Percentiles rank a stretch among this genome's conserved stretches.
phyloP scores from a whole-genome alignment of 441 rosid species.

The Jatropha multifida region DNA sequence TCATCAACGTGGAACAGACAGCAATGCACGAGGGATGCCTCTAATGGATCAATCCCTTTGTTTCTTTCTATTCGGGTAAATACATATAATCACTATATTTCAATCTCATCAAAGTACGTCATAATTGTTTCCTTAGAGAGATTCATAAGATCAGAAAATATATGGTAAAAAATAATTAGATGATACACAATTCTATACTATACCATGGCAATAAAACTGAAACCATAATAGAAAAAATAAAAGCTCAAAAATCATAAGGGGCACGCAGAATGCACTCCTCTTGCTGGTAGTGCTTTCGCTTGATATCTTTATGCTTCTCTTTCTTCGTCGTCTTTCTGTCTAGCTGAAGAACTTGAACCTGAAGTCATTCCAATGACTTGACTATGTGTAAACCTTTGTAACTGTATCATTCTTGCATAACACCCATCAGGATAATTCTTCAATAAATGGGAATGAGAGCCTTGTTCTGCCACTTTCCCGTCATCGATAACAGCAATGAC shows the following conservation, averaged over 20 bases:
- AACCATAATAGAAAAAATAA: slow-evolving; percentile 34
- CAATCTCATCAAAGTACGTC: slow-evolving; percentile 27
- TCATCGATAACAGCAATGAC: slow-evolving; percentile 89
- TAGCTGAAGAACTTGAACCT: slow-evolving; percentile 69
- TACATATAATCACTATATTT: slow-evolving; percentile 9
- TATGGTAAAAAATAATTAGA: slow-evolving; percentile 33
- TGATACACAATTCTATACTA: slow-evolving; percentile 50
- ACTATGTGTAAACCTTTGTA: slow-evolving; percentile 92
- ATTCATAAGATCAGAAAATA: slow-evolving; percentile 32
- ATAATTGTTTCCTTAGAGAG: slow-evolving; percentile 32
- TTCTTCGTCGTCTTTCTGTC: slow-evolving; percentile 64
- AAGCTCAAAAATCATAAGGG: slow-evolving; percentile 38
- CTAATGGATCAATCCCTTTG: not conserved
- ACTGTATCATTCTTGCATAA: slow-evolving; percentile 92
- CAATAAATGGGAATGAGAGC: slow-evolving; percentile 85
- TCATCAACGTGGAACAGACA: not conserved
- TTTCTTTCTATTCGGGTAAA: not conserved
- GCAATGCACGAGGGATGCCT: slow-evolving; percentile 21
- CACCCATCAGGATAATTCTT: slow-evolving; percentile 92
- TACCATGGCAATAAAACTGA: slow-evolving; percentile 33
- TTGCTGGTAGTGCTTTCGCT: slow-evolving; percentile 24
- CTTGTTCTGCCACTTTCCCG: slow-evolving; percentile 95
- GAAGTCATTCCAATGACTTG: slow-evolving; percentile 85
- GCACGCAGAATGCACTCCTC: slow-evolving; percentile 32
- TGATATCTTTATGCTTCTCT: slow-evolving; percentile 44